These are phyloP conservation scores for Pseudoturritis turrita DNA, from an alignment of 345 rosid species.

Conservation along the genomic window DNA sequence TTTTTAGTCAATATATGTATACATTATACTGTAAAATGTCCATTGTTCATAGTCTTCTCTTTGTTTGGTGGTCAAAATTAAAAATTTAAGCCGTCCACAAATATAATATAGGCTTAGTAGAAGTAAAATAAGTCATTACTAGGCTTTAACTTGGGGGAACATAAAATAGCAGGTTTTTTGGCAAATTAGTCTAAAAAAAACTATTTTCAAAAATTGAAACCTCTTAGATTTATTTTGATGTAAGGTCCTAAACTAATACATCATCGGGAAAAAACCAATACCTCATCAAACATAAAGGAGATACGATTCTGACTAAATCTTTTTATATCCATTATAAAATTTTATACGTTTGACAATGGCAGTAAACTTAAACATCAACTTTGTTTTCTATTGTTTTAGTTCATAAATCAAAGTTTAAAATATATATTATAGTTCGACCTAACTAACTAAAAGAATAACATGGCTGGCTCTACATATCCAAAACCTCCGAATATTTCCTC, in stretches of 20 bases:
- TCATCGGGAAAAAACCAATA: background rate
- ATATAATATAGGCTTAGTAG: background rate
- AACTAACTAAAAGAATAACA: constrained; percentile 10
- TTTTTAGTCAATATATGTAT: too few species aligned
- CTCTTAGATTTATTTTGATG: background rate
- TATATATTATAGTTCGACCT: constrained; percentile 11
- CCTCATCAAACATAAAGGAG: constrained; percentile 14
- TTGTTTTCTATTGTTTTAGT: constrained; percentile 2
- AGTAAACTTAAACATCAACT: constrained; percentile 20
- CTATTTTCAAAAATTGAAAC: background rate
- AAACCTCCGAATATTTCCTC: constrained; percentile 2
- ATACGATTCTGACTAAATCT: background rate
- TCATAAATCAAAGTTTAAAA: background rate
- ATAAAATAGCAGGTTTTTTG: background rate
- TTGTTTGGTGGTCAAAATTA: background rate
- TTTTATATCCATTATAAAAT: background rate
- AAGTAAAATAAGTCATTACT: background rate
- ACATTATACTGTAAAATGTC: background rate
- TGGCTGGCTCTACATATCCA: constrained; percentile 4
- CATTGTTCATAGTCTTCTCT: background rate
- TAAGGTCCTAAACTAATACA: background rate
- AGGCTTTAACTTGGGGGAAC: background rate
- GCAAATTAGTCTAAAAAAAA: background rate
- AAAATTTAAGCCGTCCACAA: background rate
- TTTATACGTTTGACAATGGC: constrained; percentile 5